phyloP scores from a whole-genome alignment of 345 rosid genomes.

The Erodium maritimum region DNA sequence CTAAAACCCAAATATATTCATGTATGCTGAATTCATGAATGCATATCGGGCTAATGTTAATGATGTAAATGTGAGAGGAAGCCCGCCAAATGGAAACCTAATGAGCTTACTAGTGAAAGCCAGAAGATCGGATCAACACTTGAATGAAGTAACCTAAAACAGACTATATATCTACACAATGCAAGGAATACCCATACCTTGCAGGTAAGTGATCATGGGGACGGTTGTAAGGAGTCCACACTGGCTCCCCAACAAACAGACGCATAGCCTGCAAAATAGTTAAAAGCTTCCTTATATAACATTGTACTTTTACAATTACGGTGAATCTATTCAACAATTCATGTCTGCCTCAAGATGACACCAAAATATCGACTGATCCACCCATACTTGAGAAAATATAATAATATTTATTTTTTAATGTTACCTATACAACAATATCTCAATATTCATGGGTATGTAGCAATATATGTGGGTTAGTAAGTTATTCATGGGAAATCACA shows the following conservation, averaged over 20 bases:
- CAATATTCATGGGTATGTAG: neutral
- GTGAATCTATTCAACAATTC: neutral
- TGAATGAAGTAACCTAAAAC: no score
- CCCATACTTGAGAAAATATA: no score
- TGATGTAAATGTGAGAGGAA: no score
- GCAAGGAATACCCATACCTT: conserved; percentile 30
- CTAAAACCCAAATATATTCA: no score
- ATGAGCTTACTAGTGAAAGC: no score
- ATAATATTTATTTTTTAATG: no score
- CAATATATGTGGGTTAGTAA: no score
- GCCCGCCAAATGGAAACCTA: no score
- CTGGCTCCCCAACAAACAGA: conserved; percentile 76
- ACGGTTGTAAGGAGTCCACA: conserved; percentile 87
- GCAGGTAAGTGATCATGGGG: conserved; percentile 83
- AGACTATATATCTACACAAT: neutral
- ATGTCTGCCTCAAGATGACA: neutral
- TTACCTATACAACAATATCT: neutral
- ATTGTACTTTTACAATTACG: neutral
- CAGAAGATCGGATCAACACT: neutral
- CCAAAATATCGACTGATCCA: neutral
- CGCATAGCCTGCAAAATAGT: conserved; percentile 59
- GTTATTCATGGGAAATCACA: no score
- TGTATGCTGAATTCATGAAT: no score
- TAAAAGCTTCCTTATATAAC: neutral
- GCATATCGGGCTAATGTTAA: no score